Base-by-base conservation (phyloP, 805 yeast genomes). In the Schizosaccharomyces octosporus region DNA sequence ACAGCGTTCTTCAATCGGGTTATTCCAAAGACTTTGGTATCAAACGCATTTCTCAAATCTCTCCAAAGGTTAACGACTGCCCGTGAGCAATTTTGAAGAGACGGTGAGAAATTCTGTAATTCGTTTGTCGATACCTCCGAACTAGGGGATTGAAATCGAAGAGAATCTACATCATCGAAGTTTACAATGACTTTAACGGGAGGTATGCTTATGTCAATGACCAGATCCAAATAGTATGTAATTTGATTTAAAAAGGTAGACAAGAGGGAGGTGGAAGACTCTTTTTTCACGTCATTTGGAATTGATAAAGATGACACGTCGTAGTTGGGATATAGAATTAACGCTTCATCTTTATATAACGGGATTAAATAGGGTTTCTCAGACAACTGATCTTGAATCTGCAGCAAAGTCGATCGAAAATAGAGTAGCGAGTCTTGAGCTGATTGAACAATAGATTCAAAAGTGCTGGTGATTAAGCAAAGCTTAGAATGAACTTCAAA, bases 401-500 rank as follows among this genome's bases (percentile, higher is more conserved):
- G 27, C 24, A 45, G 24, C 11, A 45, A 45, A 24, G 51, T 45
- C 2, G 27, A 19, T 2, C 78, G 72, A 2, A 51, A 29, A 13
- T 24, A 51, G n/a, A 51, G 31, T 13, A 51, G 32, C 90, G 73
- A 21, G 66, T 93, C 97, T 65, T 90, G 95, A 58, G 82, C 74
- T 43, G 76, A 66, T 67, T 84, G 86, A 9, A 90, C 80, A 42
- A 82, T 82, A 65, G 87, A 88, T 67, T 83, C 88, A 11, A 85
- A 79, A 66, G 82, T 79, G 71, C 88, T 95, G 69, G 89, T 97
- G 43, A 86, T 79, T 36, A 85, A 75, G 67, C 99, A 93, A 59
- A 85, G 73, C 67, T 88, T 93, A 0, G 90, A 83, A 71, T 93
- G 99, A 60, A 83, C 78, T 66, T 90, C 98, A 48, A 93, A 75